These are phyloP conservation scores for Trichoderma harzianum DNA, from an alignment of 2,329 filamentous ascomycete species.

Conservation along the genomic window DNA sequence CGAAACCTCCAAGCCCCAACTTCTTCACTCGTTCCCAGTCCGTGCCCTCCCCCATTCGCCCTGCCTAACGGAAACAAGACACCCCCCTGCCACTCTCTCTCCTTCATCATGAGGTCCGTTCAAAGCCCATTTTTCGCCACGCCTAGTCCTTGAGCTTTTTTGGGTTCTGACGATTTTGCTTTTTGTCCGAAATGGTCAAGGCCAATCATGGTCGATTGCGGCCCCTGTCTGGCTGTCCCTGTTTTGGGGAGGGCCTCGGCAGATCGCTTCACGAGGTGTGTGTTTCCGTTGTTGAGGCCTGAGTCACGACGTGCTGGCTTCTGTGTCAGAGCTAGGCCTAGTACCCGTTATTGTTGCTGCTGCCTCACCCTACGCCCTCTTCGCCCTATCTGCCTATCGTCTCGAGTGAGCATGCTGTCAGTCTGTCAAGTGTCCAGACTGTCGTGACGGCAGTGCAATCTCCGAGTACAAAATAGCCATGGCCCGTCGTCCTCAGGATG, in stretches of 20 bases:
- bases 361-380: not conserved
- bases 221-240: not conserved
- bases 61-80: not conserved
- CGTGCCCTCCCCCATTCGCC: not conserved
- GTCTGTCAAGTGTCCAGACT: not conserved
- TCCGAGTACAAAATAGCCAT: not conserved
- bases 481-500: slow-evolving; percentile 1
- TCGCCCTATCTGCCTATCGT: not conserved
- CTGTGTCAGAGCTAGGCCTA: slow-evolving; percentile 4
- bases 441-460: not conserved
- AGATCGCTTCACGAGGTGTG: not conserved
- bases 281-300: not conserved
- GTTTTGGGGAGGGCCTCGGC: not conserved
- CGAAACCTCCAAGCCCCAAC: not conserved
- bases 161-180: not conserved
- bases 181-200: not conserved
- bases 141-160: not conserved
- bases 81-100: not conserved
- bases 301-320: not conserved
- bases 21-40: not conserved
- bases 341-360: not conserved
- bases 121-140: not conserved
- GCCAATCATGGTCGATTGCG: not conserved
- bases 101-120: slow-evolving; percentile 5
- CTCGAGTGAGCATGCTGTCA: not conserved